A percentile compares a stretch with the other conserved stretches of the same genome.
Evolutionary conservation across 768 basidiomycete species (phyloP).

Genomic region (Russula foetens): DNA sequence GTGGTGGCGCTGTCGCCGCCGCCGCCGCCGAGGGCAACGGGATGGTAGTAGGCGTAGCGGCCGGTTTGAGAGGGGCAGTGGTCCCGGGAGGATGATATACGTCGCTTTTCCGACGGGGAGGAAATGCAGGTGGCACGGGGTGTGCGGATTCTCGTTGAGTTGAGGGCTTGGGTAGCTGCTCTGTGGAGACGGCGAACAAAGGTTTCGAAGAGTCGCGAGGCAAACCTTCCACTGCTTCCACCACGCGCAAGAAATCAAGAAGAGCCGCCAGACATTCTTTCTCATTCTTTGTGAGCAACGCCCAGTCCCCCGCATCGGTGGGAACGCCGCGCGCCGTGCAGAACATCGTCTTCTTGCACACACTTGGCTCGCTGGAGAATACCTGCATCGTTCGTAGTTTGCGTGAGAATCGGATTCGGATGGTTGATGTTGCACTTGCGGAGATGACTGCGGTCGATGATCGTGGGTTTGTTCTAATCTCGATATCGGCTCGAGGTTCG

Average conservation of each 20-base stretch:
- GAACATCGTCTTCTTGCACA: constrained; percentile 17
- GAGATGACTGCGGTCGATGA: not conserved
- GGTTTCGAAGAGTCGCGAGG: not conserved
- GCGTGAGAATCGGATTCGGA: constrained; percentile 17
- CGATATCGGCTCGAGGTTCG: constrained; percentile 36
- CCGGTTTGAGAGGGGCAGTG: not conserved
- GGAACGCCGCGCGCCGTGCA: constrained; percentile 10
- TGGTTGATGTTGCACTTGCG: not conserved
- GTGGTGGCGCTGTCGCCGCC: not conserved
- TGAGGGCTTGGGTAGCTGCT: not conserved
- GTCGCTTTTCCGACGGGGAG: not conserved
- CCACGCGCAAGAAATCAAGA: constrained; percentile 14
- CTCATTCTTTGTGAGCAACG: constrained; percentile 7
- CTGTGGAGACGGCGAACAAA: not conserved
- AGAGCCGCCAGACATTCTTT: constrained; percentile 13
- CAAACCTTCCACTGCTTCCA: constrained; percentile 11
- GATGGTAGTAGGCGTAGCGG: not conserved
- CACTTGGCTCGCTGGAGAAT: not conserved
- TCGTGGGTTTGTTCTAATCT: constrained; percentile 24
- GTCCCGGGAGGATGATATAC: not conserved
- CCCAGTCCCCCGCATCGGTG: constrained; percentile 14
- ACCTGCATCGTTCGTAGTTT: constrained; percentile 17
- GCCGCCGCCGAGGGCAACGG: not conserved
- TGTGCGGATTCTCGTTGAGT: not conserved
- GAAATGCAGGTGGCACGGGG: not conserved